These are phyloP conservation scores for Termitomyces sp. DNA, from an alignment of 768 basidiomycete genomes.

Conservation along the genomic window DNA sequence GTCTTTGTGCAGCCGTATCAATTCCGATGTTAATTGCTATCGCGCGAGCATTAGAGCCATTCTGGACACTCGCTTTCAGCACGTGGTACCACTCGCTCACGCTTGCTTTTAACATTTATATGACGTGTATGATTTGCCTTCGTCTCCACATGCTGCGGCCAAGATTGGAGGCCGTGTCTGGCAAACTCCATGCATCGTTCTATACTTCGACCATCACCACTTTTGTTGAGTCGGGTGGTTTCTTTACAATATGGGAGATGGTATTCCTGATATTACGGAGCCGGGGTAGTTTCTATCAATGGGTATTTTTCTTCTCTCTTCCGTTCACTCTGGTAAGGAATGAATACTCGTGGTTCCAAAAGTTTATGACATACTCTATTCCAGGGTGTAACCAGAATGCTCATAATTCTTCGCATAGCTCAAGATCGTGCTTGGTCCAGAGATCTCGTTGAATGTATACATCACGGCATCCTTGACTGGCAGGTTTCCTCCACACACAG, in stretches of 20 bases:
- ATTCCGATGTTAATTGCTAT: slow-evolving; percentile 28
- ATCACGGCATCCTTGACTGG: slow-evolving; percentile 18
- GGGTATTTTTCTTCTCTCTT: slow-evolving; percentile 29
- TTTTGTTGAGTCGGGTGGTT: slow-evolving; percentile 36
- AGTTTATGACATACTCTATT: not conserved
- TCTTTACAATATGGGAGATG: slow-evolving; percentile 32
- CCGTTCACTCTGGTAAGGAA: slow-evolving; percentile 26
- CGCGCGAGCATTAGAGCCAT: slow-evolving; percentile 12
- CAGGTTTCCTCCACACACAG: slow-evolving; percentile 19
- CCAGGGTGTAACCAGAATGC: slow-evolving; percentile 17
- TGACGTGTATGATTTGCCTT: slow-evolving; percentile 24
- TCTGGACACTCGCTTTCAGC: slow-evolving; percentile 15
- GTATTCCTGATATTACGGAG: slow-evolving; percentile 23
- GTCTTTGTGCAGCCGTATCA: slow-evolving; percentile 23
- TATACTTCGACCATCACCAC: slow-evolving; percentile 32
- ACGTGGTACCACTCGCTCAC: slow-evolving; percentile 24
- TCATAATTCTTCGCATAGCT: slow-evolving; percentile 18
- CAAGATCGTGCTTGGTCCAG: slow-evolving; percentile 21
- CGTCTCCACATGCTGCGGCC: slow-evolving; percentile 29
- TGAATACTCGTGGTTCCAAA: not conserved
- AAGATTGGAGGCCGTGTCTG: slow-evolving; percentile 29
- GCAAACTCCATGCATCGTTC: slow-evolving; percentile 30
- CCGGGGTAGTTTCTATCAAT: slow-evolving; percentile 21
- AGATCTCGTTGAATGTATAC: slow-evolving; percentile 16
- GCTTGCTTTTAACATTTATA: slow-evolving; percentile 27